These are phyloP conservation scores for Tylopilus rubrobrunneus DNA, from an alignment of 768 basidiomycete species.

Conservation along the genomic window DNA sequence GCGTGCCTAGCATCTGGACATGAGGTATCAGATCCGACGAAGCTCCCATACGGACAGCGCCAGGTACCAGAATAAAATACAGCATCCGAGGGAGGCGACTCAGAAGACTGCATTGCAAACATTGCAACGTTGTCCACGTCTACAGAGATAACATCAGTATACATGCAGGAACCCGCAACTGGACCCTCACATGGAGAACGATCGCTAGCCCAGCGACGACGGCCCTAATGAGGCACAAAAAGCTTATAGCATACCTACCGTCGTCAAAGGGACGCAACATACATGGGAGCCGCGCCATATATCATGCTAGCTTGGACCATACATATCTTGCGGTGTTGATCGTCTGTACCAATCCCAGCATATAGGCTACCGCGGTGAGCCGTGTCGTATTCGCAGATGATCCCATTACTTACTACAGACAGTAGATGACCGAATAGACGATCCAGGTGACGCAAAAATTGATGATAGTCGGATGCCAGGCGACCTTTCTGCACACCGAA, in stretches of 20 bases:
- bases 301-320: slow-evolving; percentile 50
- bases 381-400: background rate
- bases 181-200: slow-evolving; percentile 36
- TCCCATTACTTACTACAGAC: slow-evolving; percentile 42
- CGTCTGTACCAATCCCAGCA: slow-evolving; percentile 19
- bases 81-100: slow-evolving; percentile 25
- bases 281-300: slow-evolving; percentile 54
- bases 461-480: slow-evolving; percentile 48
- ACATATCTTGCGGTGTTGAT: slow-evolving; percentile 37
- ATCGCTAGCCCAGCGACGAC: slow-evolving; percentile 38
- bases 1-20: slow-evolving; percentile 33
- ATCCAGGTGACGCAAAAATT: slow-evolving; percentile 59
- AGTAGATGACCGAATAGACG: slow-evolving; percentile 50
- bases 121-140: slow-evolving; percentile 37
- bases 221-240: slow-evolving; percentile 31
- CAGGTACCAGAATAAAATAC: slow-evolving; percentile 24
- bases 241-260: background rate
- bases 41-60: background rate
- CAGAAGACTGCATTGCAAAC: slow-evolving; percentile 14
- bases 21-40: slow-evolving; percentile 11
- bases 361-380: slow-evolving; percentile 31
- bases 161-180: background rate
- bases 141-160: slow-evolving; percentile 15
- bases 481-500: slow-evolving; percentile 38
- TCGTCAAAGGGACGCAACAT: slow-evolving; percentile 14